Base-by-base conservation (phyloP, 805 yeast genomes). In the Saccharomycopsis sp. region DNA sequence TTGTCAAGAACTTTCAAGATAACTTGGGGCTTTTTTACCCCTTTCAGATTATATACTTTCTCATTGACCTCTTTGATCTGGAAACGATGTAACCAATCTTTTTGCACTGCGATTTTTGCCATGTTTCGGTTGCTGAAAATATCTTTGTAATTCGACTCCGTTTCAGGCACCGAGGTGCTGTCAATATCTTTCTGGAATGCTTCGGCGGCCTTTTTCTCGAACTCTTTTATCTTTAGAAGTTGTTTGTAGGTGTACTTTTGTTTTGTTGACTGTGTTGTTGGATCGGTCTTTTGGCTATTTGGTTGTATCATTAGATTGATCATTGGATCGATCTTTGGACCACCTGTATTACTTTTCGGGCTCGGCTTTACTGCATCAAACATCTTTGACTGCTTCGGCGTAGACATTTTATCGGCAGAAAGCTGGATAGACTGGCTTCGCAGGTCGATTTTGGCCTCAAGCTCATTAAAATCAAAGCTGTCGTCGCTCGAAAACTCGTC, bases 1-100 rank as follows among this genome's bases (percentile, higher is more conserved):
- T 67, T 68, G 62, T 80, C 78, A 2, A 70, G 62, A 29, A 86
- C 88, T 3, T 78, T 75, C n/a, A 87, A 57, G 3, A 86, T 75
- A 2, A 56, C 38, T 34, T 61, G 63, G 9, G 29, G 22, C 25
- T 58, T 61, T 47, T 56, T 56, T 15, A 25, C n/a, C 8, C 61
- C 61, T 53, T 56, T 56, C 2, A 23, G 35, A 47, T 34, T 53
- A 23, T 61, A 61, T 2, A 38, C 34, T 42, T 51, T 58, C 14
- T 44, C 52, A 15, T 22, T 47, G 15, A 54, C 54, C 20, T 58
- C 56, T 9, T 19, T 5, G 14, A 61, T 58, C 25, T 58, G 55
- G 47, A 58, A 61, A 19, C 63, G 29, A 49, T 58, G 59, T n/a
- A 61, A 56, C 63, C 63, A 61, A 5, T 29, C 29, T 34, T 59